Evolutionary conservation across 768 basidiomycete genomes (phyloP), one percentile per base, ranked within the genome.

Genomic region (Tulasnella sp.): DNA sequence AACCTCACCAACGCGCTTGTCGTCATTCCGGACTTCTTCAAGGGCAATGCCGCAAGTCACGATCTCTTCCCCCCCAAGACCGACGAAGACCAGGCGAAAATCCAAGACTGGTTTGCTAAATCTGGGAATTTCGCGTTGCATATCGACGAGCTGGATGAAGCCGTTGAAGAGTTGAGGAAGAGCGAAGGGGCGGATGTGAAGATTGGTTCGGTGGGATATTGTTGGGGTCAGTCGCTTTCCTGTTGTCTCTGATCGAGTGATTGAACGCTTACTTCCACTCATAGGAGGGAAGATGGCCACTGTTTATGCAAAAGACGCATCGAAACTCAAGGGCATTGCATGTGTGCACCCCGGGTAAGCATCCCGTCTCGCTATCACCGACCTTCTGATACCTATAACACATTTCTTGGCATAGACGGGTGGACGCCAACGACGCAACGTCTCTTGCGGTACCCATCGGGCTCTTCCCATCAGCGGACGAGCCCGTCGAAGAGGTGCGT

Each of bases 341-440:
- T 71, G 75, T 23, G 63, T 78, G 36, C 80, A 81, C 61, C 82
- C 82, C 32, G 77, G 78, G 81, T 81, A 57, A 66, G 76, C 66
- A 34, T 27, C 15, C n/a, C 12, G 34, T 6, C 15, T 34, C 35
- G 6, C 41, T 35, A 14, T 1, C 17, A 39, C 46, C 14, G 6
- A 37, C 21, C 9, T 34, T 25, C 15, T 9, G 34, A 25, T 12
- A 48, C n/a, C 6, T 41, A 14, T 11, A 14, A 3, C 57, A n/a
- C n/a, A n/a, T 15, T 21, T 81, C 77, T 12, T 77, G 80, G 76
- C 11, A 9, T 65, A 81, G 42, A 74, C 73, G n/a, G 68, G 68
- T 14, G 70, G 36, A 21, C 17, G 36, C 52, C 36, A 31, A 70
- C 2, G 81, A 83, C 62, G 78, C 73, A 2, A 66, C 72, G 4